phyloP scores from a whole-genome alignment of 345 rosid genomes.

The Ceriops decandra region DNA sequence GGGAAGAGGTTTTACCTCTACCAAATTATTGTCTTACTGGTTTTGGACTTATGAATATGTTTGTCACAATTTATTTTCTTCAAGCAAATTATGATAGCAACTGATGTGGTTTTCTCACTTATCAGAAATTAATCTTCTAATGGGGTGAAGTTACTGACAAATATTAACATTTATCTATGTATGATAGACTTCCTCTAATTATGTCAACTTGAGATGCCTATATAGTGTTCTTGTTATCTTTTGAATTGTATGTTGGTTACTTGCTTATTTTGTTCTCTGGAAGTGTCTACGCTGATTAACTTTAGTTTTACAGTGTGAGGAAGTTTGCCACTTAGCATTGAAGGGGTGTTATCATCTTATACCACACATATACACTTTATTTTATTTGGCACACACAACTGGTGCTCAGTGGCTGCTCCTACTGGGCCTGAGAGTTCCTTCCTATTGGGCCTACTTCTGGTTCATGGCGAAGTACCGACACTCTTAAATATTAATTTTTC shows the following conservation, averaged over 20 bases:
- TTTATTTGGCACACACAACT: constrained; percentile 71
- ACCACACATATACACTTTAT: constrained; percentile 80
- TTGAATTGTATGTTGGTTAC: not conserved
- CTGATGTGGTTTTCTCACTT: not conserved
- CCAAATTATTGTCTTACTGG: not conserved
- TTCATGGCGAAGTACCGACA: constrained; percentile 59
- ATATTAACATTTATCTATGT: no score
- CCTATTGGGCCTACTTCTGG: constrained; percentile 74
- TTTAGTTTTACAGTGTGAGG: constrained; percentile 64
- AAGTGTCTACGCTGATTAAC: constrained; percentile 1
- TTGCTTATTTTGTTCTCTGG: not conserved
- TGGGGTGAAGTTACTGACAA: no score
- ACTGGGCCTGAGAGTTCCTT: constrained; percentile 67
- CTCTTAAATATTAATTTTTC: constrained; percentile 4
- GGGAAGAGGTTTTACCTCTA: constrained; percentile 67
- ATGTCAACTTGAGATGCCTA: no score
- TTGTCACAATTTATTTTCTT: no score
- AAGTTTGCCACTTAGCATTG: constrained; percentile 83
- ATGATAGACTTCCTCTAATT: no score
- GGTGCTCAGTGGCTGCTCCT: constrained; percentile 81
- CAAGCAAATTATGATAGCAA: no score
- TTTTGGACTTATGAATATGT: not conserved
- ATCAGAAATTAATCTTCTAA: not conserved
- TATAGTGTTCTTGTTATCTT: no score
- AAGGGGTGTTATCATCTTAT: constrained; percentile 81